Base-by-base conservation (phyloP, 2,329 filamentous ascomycete genomes). In the Alternaria sp. region DNA sequence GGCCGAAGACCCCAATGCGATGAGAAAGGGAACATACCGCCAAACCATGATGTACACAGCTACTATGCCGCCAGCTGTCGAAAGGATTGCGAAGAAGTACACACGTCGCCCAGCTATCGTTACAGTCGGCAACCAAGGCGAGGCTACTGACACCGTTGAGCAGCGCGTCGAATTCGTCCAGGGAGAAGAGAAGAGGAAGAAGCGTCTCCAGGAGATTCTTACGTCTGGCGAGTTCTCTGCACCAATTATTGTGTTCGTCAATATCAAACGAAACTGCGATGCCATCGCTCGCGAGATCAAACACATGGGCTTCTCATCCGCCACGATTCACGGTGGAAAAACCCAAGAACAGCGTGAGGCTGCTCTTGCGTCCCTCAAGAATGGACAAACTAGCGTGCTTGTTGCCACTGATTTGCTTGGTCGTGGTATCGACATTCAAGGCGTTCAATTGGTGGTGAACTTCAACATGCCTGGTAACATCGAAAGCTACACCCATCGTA, bases 1-100 rank as follows among this genome's bases (percentile, higher is more conserved):
- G 54, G 95, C 95, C 6, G 95, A 99, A 79, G 87, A 98, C 74
- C 85, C 92, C 0, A 84, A 86, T 58, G 88, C 90, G n/a, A 98
- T 98, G 94, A 90, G 89, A 70, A 86, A 88, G 59, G 91, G 91
- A 71, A 82, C 97, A 2, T 98, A 98, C 82, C 86, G 95, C 60
- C 94, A 99, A 80, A 99, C 95, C 0, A 99, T 99, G 95, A 99
- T 99, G 95, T 99, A 98, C 87, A 98, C 95, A 67, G 95, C 95
- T 54, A 99, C 95, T 28, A 99, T 99, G 95, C 94, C 95, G 2
- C 83, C 92, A 0, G 88, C 92, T 0, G 92, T 99, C 16, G 95
- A 99, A 78, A 92, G 92, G 64, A 98, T 99, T 66, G 95, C 95
- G n/a, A 91, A 94, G 72, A 97, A 97, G 77, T 99, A 99, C 76